These are phyloP conservation scores for Hypomyces perniciosus DNA, from an alignment of 2,329 filamentous ascomycete species.

Conservation along the genomic window DNA sequence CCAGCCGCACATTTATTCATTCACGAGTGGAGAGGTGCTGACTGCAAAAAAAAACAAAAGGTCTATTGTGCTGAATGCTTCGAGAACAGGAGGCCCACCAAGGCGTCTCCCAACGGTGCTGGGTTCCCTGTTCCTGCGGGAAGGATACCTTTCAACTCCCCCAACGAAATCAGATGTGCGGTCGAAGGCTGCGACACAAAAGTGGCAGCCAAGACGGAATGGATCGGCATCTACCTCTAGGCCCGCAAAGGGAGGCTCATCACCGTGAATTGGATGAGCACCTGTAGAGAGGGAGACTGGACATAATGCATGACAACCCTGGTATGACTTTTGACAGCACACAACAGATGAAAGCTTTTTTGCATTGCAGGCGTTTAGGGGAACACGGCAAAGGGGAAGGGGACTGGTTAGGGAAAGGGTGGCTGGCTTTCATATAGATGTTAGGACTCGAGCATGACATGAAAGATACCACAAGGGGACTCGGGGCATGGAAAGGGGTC, in stretches of 20 bases:
- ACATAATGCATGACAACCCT: background rate
- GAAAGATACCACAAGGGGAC: background rate
- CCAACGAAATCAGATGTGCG: conserved; percentile 42
- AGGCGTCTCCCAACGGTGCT: conserved; percentile 25
- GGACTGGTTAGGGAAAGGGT: background rate
- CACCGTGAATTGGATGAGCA: background rate
- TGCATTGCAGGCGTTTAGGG: background rate
- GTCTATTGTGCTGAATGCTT: conserved; percentile 59
- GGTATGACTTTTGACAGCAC: background rate
- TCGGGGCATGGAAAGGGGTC: background rate
- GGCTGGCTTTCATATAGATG: background rate
- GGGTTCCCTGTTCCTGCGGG: conserved; percentile 33
- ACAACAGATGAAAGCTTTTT: background rate
- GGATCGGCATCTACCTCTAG: conserved; percentile 56
- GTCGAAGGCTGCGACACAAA: conserved; percentile 53
- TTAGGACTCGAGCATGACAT: background rate
- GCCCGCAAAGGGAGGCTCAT: conserved; percentile 17
- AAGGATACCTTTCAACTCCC: conserved; percentile 19
- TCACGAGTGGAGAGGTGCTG: background rate
- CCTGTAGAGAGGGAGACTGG: background rate
- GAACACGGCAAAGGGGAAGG: background rate
- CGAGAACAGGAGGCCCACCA: conserved; percentile 45
- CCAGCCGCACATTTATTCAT: background rate
- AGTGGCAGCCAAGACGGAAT: conserved; percentile 47
- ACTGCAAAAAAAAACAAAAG: conserved; percentile 28